These are phyloP conservation scores for Dactylellina leptospora DNA, from an alignment of 2,329 filamentous ascomycete species.

Conservation along the genomic window DNA sequence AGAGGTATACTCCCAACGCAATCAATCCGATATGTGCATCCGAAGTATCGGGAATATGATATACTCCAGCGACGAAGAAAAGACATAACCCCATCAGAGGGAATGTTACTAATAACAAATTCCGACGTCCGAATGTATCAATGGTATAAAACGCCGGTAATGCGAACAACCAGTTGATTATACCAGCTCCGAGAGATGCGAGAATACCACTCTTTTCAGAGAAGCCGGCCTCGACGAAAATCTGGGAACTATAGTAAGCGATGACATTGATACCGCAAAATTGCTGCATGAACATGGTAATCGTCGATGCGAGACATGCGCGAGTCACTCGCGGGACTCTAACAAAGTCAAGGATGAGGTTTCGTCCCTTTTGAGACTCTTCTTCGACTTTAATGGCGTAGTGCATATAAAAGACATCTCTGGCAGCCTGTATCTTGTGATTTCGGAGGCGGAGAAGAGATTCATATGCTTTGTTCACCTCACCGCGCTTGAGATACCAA, in stretches of 20 bases:
- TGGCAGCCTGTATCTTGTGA: constrained; percentile 67
- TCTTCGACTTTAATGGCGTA: constrained; percentile 71
- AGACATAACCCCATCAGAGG: constrained; percentile 69
- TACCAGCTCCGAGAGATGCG: constrained; percentile 71
- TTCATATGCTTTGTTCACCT: constrained; percentile 63
- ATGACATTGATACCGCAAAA: constrained; percentile 65
- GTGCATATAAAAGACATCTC: constrained; percentile 72
- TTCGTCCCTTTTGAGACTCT: constrained; percentile 64
- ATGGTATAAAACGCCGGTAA: constrained; percentile 73
- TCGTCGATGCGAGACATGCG: constrained; percentile 69
- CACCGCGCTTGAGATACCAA: constrained; percentile 69
- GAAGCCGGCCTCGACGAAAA: constrained; percentile 69
- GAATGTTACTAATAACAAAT: constrained; percentile 71
- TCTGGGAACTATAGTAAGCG: constrained; percentile 70
- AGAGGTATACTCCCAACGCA: constrained; percentile 65
- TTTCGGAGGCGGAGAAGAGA: constrained; percentile 67
- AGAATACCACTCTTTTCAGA: constrained; percentile 65
- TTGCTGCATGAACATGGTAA: constrained; percentile 75
- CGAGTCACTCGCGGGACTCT: constrained; percentile 71
- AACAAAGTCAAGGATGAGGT: constrained; percentile 68
- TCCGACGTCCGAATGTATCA: constrained; percentile 73
- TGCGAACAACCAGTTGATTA: constrained; percentile 73
- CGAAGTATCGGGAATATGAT: constrained; percentile 63
- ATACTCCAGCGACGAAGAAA: constrained; percentile 66
- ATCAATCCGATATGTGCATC: constrained; percentile 60